A percentile compares a stretch with the other conserved stretches of the same genome.
Evolutionary conservation across 805 yeast genomes (phyloP).

Genomic region (Myxozyma mucilagina): DNA sequence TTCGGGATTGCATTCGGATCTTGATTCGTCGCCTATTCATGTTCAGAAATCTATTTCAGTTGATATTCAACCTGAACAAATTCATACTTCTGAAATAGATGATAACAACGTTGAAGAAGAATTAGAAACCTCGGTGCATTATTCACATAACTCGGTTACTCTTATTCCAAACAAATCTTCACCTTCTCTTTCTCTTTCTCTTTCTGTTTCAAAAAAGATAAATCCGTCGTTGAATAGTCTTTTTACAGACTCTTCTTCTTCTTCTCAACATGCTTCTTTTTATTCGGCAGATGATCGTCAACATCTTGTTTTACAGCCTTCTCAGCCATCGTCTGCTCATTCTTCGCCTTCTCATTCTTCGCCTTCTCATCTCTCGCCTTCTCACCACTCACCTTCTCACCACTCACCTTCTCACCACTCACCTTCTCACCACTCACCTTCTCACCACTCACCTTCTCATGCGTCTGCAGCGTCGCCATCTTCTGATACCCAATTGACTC

Average conservation of each 20-base stretch:
- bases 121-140: conserved; percentile 6
- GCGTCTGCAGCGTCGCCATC: too few species aligned
- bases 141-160: background rate
- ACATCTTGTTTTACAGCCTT: background rate
- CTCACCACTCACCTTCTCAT: background rate
- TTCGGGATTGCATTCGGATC: background rate
- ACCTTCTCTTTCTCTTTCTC: background rate
- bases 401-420: background rate
- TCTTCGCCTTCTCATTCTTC: background rate
- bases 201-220: background rate
- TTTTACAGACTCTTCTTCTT: conserved; percentile 3
- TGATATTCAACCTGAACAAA: background rate
- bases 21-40: conserved; percentile 1
- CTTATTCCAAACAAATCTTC: background rate
- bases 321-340: too few species aligned
- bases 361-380: background rate
- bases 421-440: conserved; percentile 5
- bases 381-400: too few species aligned
- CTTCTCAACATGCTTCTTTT: conserved; percentile 15
- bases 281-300: conserved; percentile 15
- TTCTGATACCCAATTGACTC: background rate
- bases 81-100: too few species aligned
- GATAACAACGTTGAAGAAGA: too few species aligned
- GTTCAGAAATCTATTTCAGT: background rate
- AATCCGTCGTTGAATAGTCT: conserved; percentile 3